Conservation (phyloP, 2,329 filamentous ascomycete genomes). For the Camptophora hylomeconis region DNA sequence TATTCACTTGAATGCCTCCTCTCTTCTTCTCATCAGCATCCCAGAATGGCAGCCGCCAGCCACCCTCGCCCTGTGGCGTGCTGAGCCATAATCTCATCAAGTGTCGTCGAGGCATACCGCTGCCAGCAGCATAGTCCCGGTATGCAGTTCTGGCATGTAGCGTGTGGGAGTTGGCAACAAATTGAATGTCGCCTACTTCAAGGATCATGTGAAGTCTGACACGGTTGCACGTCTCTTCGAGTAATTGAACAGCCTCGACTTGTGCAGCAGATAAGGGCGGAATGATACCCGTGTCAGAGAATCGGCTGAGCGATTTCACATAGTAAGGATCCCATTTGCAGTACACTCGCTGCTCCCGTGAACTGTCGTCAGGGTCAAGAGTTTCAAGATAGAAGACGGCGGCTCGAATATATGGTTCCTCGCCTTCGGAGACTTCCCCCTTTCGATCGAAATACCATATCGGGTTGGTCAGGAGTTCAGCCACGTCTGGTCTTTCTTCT, state of each 20-base stretch:
- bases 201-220: slow-evolving; percentile 73
- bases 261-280: slow-evolving; percentile 60
- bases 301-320: slow-evolving; percentile 60
- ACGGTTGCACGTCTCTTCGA: slow-evolving; percentile 63
- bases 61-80: slow-evolving; percentile 68
- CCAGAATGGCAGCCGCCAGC: slow-evolving; percentile 72
- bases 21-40: slow-evolving; percentile 76
- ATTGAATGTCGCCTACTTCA: slow-evolving; percentile 79
- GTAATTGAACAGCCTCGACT: slow-evolving; percentile 50
- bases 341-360: slow-evolving; percentile 45
- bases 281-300: slow-evolving; percentile 59
- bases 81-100: slow-evolving; percentile 75
- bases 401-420: slow-evolving; percentile 62
- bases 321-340: slow-evolving; percentile 89
- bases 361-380: slow-evolving; percentile 39
- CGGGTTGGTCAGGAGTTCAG: slow-evolving; percentile 59
- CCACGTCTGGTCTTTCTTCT: slow-evolving; percentile 61
- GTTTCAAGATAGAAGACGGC: slow-evolving; percentile 63
- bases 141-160: slow-evolving; percentile 74
- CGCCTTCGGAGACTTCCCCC: slow-evolving; percentile 61
- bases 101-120: slow-evolving; percentile 46
- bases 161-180: slow-evolving; percentile 67
- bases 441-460: slow-evolving; percentile 91
- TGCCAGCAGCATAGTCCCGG: slow-evolving; percentile 48
- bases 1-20: slow-evolving; percentile 76